phyloP scores from a whole-genome alignment of 768 basidiomycete species.

The Pleurotus cornucopiae region DNA sequence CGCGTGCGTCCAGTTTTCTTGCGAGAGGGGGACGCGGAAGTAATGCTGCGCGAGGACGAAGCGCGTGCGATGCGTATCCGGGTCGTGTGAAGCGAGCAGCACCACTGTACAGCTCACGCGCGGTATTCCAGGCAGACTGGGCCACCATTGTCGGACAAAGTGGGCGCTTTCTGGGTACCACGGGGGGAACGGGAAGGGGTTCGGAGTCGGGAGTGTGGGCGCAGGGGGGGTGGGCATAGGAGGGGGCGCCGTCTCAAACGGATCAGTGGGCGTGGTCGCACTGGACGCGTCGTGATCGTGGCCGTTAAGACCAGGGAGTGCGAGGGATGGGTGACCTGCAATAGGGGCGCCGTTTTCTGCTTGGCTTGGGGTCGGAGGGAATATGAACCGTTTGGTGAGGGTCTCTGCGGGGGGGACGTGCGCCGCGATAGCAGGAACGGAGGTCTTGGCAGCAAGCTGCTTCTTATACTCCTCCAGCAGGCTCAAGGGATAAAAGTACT shows the following conservation, averaged over 20 bases:
- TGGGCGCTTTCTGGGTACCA: conserved; percentile 76
- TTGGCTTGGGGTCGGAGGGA: conserved; percentile 25
- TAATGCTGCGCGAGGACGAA: conserved; percentile 76
- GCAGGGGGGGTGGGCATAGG: conserved; percentile 3
- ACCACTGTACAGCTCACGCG: conserved; percentile 71
- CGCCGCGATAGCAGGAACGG: conserved; percentile 35
- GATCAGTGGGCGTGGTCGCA: background rate
- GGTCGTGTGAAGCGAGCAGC: conserved; percentile 59
- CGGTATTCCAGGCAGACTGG: conserved; percentile 57
- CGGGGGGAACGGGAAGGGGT: conserved; percentile 62
- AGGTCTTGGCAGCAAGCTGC: conserved; percentile 19
- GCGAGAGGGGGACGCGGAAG: conserved; percentile 60
- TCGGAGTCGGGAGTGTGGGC: conserved; percentile 25
- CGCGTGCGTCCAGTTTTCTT: conserved; percentile 22
- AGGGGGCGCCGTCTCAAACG: conserved; percentile 4
- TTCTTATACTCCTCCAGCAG: conserved; percentile 31
- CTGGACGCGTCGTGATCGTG: background rate
- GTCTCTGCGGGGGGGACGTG: conserved; percentile 40
- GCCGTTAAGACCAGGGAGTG: background rate
- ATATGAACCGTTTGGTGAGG: conserved; percentile 49
- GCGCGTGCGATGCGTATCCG: conserved; percentile 50
- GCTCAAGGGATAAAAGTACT: conserved; percentile 63
- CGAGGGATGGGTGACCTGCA: background rate
- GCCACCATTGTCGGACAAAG: conserved; percentile 83
- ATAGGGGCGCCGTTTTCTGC: background rate